Conservation (phyloP, 768 basidiomycete genomes). For the Hortiboletus campestris region DNA sequence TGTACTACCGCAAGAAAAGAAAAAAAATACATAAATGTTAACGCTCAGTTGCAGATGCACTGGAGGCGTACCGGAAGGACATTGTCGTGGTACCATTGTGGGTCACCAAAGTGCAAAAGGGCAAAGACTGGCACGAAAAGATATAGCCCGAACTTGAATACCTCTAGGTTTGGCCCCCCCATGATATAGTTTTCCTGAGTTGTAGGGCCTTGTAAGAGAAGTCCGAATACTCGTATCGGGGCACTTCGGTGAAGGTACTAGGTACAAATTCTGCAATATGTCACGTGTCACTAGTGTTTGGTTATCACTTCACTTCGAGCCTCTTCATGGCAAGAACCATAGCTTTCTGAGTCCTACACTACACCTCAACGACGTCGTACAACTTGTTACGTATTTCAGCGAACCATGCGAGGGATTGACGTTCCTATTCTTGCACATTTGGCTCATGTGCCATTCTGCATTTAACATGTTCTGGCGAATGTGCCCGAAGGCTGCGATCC, state of each 20-base stretch:
- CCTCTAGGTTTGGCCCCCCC: slow-evolving; percentile 81
- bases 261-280: background rate
- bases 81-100: slow-evolving; percentile 77
- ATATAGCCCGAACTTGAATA: slow-evolving; percentile 88
- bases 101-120: slow-evolving; percentile 84
- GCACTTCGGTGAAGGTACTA: background rate
- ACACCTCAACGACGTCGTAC: background rate
- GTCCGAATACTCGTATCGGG: background rate
- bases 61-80: slow-evolving; percentile 64
- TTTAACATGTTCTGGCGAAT: slow-evolving; percentile 64
- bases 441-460: background rate
- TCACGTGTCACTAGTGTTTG: background rate
- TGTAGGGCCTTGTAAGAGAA: slow-evolving; percentile 62
- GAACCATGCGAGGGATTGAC: background rate
- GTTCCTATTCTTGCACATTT: background rate
- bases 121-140: slow-evolving; percentile 81
- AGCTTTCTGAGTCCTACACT: background rate
- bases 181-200: slow-evolving; percentile 40
- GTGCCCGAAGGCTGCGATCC: slow-evolving; percentile 55
- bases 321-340: background rate
- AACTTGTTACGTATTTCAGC: background rate
- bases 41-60: background rate
- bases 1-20: slow-evolving; percentile 51
- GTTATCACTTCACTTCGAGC: background rate
- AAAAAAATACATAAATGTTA: background rate